Conservation (phyloP, 2,329 filamentous ascomycete genomes). For the Scytalidium lignicola region DNA sequence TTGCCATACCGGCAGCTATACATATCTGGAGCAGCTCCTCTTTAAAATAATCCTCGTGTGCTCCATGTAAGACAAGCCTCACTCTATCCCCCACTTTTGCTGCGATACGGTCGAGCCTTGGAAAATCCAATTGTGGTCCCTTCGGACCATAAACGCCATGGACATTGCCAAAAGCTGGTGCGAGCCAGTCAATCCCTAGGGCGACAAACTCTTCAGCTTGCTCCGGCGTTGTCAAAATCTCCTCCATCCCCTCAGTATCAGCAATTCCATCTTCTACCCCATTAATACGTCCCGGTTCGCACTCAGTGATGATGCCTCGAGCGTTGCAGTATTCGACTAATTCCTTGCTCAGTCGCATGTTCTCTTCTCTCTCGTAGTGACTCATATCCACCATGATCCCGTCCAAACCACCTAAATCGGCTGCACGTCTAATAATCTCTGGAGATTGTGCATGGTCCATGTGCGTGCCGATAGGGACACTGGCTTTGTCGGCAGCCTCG, state of each 20-base stretch:
- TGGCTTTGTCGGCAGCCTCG: conserved; percentile 44
- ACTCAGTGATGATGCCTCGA: conserved; percentile 52
- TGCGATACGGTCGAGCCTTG: conserved; percentile 28
- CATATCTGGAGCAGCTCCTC: conserved; percentile 42
- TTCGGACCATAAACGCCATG: conserved; percentile 49
- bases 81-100: conserved; percentile 32
- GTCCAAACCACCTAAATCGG: conserved; percentile 50
- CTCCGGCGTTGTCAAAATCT: conserved; percentile 54
- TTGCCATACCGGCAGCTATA: conserved; percentile 42
- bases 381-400: conserved; percentile 73
- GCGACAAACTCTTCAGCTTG: conserved; percentile 56
- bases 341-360: conserved; percentile 58
- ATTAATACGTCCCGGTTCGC: conserved; percentile 3
- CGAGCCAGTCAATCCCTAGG: conserved; percentile 60
- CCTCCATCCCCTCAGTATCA: conserved; percentile 6
- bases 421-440: conserved; percentile 49
- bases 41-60: conserved; percentile 40
- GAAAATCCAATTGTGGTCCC: conserved; percentile 5
- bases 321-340: conserved; percentile 58
- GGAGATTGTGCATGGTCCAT: conserved; percentile 60
- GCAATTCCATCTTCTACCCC: conserved; percentile 7
- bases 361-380: conserved; percentile 64
- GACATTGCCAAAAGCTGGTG: conserved; percentile 61
- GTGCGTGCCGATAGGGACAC: conserved; percentile 55
- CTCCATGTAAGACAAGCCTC: conserved; percentile 46